These are phyloP conservation scores for Trifolium pratense DNA, from an alignment of 306 rosid species.

Conservation along the genomic window DNA sequence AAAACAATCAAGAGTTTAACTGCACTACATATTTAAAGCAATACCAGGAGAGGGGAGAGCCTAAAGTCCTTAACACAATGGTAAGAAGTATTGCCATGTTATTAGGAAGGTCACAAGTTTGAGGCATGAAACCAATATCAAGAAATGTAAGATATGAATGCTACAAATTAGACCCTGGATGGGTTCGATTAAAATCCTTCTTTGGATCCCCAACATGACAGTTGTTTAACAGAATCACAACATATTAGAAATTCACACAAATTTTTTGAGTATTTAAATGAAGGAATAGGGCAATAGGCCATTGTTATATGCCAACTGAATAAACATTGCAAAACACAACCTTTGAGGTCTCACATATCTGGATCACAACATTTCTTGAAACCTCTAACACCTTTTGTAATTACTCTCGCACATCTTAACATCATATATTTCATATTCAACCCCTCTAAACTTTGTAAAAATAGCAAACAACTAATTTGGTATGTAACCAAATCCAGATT, in stretches of 20 bases:
- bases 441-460: no score
- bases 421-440: no score
- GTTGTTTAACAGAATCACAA: neutral
- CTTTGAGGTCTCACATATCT: no score
- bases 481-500: no score
- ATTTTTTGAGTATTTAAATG: neutral
- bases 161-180: neutral
- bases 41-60: neutral
- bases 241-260: neutral
- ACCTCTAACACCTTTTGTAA: no score
- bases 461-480: no score
- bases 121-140: neutral
- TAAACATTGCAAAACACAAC: neutral
- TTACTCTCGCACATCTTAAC: no score
- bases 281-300: neutral
- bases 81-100: neutral
- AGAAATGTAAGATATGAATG: neutral
- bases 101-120: neutral
- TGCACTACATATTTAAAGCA: neutral
- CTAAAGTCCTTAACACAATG: neutral
- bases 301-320: neutral
- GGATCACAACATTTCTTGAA: no score
- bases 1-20: neutral
- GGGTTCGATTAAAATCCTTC: neutral
- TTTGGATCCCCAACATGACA: neutral